Evolutionary conservation across 2,329 filamentous ascomycete genomes (phyloP).

Genomic region (Neofusicoccum ribis): DNA sequence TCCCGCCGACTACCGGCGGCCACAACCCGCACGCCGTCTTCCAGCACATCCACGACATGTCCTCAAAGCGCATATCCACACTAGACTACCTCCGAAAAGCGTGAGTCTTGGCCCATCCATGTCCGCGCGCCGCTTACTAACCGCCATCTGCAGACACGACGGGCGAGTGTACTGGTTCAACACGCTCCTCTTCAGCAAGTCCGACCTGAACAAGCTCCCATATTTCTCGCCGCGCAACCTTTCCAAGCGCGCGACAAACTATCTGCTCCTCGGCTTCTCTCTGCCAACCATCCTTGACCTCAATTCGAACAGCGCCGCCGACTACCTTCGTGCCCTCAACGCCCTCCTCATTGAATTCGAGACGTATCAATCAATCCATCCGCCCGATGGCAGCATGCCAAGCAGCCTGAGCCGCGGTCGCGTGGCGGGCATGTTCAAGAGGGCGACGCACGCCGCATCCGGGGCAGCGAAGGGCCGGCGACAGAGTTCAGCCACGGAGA

Average conservation of each 20-base stretch:
- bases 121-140: conserved; percentile 1
- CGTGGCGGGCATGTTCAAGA: conserved; percentile 59
- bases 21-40: conserved; percentile 58
- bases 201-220: conserved; percentile 76
- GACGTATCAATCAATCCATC: conserved; percentile 84
- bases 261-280: conserved; percentile 87
- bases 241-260: conserved; percentile 87
- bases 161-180: conserved; percentile 98
- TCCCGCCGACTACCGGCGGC: conserved; percentile 34
- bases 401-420: conserved; percentile 74
- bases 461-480: conserved; percentile 44
- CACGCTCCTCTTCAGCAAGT: conserved; percentile 85
- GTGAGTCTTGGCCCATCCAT: conserved; percentile 54
- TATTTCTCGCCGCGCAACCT: conserved; percentile 84
- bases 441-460: conserved; percentile 39
- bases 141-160: conserved; percentile 67
- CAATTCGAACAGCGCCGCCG: conserved; percentile 73
- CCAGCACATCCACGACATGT: conserved; percentile 76
- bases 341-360: conserved; percentile 89
- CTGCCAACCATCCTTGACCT: conserved; percentile 88
- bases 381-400: conserved; percentile 69
- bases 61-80: conserved; percentile 90
- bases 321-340: conserved; percentile 86
- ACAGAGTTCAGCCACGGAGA: conserved; percentile 60
- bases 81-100: conserved; percentile 90